Conservation (phyloP, 768 basidiomycete species). For the Paxillus rubicundulus region DNA sequence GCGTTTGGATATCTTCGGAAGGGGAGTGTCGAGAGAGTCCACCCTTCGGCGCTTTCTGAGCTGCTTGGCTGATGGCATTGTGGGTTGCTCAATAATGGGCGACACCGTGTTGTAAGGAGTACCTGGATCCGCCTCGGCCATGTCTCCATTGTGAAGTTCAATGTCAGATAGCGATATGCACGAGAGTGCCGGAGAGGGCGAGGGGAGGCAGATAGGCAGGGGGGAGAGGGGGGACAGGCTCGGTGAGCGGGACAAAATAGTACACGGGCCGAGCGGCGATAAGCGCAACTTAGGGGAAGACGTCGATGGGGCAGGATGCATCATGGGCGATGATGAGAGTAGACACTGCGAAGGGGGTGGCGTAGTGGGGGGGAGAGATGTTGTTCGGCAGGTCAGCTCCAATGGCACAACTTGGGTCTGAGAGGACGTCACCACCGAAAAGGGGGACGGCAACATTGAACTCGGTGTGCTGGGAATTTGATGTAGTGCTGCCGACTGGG, state of each 20-base stretch:
- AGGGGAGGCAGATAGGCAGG: not conserved
- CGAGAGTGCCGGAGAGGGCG: not conserved
- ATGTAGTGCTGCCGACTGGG: not conserved
- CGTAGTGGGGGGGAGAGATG: not conserved
- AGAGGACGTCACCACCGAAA: not conserved
- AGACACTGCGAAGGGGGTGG: not conserved
- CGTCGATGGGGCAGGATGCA: not conserved
- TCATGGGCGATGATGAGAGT: not conserved
- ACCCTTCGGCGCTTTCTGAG: constrained; percentile 13
- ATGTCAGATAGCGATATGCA: not conserved
- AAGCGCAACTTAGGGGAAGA: not conserved
- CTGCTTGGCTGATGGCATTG: not conserved
- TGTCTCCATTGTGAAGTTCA: not conserved
- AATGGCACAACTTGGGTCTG: not conserved
- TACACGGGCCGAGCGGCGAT: not conserved
- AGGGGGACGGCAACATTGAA: not conserved
- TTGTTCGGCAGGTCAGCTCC: not conserved
- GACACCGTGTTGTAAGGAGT: not conserved
- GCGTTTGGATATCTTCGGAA: constrained; percentile 5
- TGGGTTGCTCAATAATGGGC: not conserved
- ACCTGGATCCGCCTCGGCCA: not conserved
- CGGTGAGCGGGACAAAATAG: not conserved
- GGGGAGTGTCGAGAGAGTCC: not conserved
- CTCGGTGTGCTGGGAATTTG: not conserved
- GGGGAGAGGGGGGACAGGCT: not conserved